Conservation (phyloP, 2,329 filamentous ascomycete species). For the Seiridium unicorne region DNA sequence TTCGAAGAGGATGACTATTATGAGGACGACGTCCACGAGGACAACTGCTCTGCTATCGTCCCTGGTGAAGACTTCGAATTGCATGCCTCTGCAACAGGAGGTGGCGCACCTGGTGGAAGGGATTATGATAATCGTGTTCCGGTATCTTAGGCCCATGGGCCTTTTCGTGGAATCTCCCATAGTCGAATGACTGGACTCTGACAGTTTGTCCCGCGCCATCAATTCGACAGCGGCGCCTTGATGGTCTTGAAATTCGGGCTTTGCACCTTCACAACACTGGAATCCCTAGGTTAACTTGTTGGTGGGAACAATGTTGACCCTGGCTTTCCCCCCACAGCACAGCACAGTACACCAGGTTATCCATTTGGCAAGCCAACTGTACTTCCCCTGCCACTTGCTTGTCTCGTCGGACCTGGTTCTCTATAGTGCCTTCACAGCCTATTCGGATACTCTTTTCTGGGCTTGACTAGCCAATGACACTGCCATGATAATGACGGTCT, state of each 20-base stretch:
- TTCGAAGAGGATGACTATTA: slow-evolving; percentile 38
- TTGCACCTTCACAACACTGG: background rate
- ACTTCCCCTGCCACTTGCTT: background rate
- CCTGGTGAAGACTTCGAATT: slow-evolving; percentile 8
- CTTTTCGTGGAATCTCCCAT: background rate
- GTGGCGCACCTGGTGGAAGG: background rate
- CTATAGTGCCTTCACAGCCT: too few relatives aligned
- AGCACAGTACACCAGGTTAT: background rate
- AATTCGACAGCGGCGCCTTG: background rate
- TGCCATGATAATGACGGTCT: too few relatives aligned
- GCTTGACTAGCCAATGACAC: too few relatives aligned
- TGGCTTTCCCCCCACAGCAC: background rate
- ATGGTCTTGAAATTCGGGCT: background rate
- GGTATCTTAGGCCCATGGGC: background rate
- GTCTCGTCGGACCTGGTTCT: background rate
- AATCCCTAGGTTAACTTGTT: slow-evolving; percentile 1
- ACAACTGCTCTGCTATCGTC: slow-evolving; percentile 19
- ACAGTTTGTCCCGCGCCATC: background rate
- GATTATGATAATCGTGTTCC: background rate
- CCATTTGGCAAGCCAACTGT: background rate
- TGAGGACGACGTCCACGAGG: slow-evolving; percentile 30
- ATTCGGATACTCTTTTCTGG: too few relatives aligned
- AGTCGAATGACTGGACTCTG: background rate
- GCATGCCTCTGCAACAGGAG: background rate
- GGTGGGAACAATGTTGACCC: slow-evolving; percentile 6